Evolutionary conservation across 2,329 filamentous ascomycete genomes (phyloP).

Genomic region (Fusarium chaquense): DNA sequence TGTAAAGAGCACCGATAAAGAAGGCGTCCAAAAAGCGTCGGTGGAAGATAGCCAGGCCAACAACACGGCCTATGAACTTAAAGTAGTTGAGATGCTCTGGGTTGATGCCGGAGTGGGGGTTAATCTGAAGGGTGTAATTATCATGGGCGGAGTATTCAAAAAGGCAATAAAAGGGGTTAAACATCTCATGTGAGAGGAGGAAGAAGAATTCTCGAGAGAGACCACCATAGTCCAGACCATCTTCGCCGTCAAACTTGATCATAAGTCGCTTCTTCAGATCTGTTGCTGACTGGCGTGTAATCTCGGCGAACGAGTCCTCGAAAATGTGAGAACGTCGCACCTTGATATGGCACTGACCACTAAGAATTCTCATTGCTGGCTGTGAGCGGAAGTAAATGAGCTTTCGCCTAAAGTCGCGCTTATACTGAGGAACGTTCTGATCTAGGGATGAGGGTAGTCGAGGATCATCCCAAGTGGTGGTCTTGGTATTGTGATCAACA

Average conservation of each 20-base stretch:
- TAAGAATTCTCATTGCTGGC: slow-evolving; percentile 93
- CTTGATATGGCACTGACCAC: slow-evolving; percentile 98
- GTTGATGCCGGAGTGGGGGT: slow-evolving; percentile 98
- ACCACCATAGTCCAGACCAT: slow-evolving; percentile 97
- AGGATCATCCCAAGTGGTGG: slow-evolving; percentile 98
- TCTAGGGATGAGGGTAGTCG: slow-evolving; percentile 94
- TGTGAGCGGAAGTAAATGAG: slow-evolving; percentile 99
- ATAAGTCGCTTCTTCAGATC: slow-evolving; percentile 98
- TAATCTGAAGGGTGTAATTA: slow-evolving; percentile 99
- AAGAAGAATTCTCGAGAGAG: slow-evolving; percentile 99
- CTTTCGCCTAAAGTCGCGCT: slow-evolving; percentile 97
- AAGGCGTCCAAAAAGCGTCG: slow-evolving; percentile 97
- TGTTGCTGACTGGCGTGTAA: slow-evolving; percentile 93
- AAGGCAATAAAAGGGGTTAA: slow-evolving; percentile 99
- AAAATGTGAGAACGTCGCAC: slow-evolving; percentile 97
- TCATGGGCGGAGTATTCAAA: slow-evolving; percentile 99
- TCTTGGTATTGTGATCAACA: slow-evolving; percentile 99
- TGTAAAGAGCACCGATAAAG: slow-evolving; percentile 99
- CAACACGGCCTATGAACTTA: slow-evolving; percentile 98
- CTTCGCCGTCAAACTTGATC: slow-evolving; percentile 99
- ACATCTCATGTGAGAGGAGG: slow-evolving; percentile 99
- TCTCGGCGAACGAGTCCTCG: slow-evolving; percentile 98
- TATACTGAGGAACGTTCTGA: slow-evolving; percentile 99
- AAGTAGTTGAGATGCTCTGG: slow-evolving; percentile 99
- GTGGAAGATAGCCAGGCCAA: slow-evolving; percentile 98